Evolutionary conservation across 2,329 filamentous ascomycete genomes (phyloP), one percentile per base, ranked within the genome.

Genomic region (Westerdykella ornata): DNA sequence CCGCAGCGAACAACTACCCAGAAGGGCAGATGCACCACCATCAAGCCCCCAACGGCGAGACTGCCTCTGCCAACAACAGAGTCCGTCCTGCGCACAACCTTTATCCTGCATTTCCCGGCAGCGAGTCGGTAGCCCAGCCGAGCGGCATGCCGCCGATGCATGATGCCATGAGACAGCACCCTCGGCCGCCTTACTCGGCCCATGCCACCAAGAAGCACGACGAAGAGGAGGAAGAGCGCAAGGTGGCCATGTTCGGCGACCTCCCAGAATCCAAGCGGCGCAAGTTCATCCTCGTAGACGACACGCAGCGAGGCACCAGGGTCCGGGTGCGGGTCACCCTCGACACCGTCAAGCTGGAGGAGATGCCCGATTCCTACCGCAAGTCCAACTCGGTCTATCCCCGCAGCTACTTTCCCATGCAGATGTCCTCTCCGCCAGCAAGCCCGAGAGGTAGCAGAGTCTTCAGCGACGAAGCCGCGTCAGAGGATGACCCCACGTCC

Each of bases 221-320:
- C 45, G 68, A 76, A 51, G 72, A 76, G 44, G 72, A 75, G 47
- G 73, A 82, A 56, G 76, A 78, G 46, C 62, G 64, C 71, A 83
- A 73, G 39, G 77, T 81, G 13, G 80, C 81, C 37, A 78, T 96
- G 34, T 96, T 96, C 65, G 87, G 88, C 37, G 84, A 92, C 51
- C 77, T 95, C 30, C 88, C 89, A 1, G 88, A 92, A 57, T 82
- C 84, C 39, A 95, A 94, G 71, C 87, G 88, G 59, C 84, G 90
- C 62, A 97, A 96, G 68, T 97, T 97, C 67, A 95, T 97, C 53
- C 78, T 97, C 8, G 88, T 97, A 19, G 89, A 96, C 52, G 90
- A 97, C 64, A 82, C 80, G 39, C 84, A 88, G 40, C 59, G 60
- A 14, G 84, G 84, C 39, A 83, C 80, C 38, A 80, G 88, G 32